These are phyloP conservation scores for Beauveria sp. DNA, from an alignment of 2,329 filamentous ascomycete species.

Conservation along the genomic window DNA sequence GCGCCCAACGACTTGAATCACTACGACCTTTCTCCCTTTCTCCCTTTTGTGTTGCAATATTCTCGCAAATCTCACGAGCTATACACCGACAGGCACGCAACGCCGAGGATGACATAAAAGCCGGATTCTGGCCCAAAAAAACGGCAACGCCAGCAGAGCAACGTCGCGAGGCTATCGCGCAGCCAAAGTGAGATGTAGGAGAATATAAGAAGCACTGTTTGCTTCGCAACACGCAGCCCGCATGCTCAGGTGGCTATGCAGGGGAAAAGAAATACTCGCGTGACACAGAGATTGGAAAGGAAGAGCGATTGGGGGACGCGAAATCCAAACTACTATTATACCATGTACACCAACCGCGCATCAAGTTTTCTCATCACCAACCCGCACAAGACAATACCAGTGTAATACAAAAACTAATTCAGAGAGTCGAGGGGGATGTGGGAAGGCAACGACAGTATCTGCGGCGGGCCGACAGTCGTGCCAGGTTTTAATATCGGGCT, in stretches of 20 bases:
- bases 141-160: background rate
- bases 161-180: background rate
- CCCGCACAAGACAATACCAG: background rate
- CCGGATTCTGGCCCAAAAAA: background rate
- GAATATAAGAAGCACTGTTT: background rate
- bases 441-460: background rate
- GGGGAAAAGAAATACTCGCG: background rate
- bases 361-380: constrained; percentile 13
- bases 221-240: background rate
- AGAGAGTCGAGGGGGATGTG: background rate
- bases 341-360: constrained; percentile 9
- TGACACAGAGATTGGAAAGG: background rate
- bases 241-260: background rate
- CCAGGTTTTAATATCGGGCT: constrained; percentile 7
- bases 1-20: background rate
- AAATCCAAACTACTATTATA: background rate
- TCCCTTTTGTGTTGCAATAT: background rate
- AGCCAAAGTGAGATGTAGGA: background rate
- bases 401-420: constrained; percentile 6
- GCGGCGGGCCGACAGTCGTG: constrained; percentile 6
- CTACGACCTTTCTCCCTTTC: background rate
- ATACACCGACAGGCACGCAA: background rate
- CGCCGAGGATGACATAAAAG: background rate
- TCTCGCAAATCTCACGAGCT: background rate
- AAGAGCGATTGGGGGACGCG: background rate